Evolutionary conservation across 768 basidiomycete genomes (phyloP).

Genomic region (Tephrocybe sp.): DNA sequence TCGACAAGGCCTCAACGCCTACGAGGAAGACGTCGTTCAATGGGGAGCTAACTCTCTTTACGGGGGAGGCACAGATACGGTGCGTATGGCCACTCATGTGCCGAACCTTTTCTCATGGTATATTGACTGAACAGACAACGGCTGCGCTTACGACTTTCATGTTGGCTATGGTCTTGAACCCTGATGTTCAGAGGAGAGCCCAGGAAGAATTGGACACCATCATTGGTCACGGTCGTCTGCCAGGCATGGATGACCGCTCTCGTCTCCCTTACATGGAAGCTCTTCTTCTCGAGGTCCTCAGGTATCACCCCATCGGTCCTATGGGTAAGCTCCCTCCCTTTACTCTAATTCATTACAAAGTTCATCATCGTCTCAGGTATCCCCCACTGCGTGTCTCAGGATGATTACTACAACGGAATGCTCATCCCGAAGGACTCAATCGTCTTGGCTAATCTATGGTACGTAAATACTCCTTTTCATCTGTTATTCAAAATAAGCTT

Average conservation of each 20-base stretch:
- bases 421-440: slow-evolving; percentile 41
- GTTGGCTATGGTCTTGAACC: slow-evolving; percentile 37
- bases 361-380: slow-evolving; percentile 23
- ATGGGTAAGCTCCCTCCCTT: slow-evolving; percentile 12
- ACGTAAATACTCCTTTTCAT: not conserved
- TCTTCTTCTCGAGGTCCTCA: slow-evolving; percentile 10
- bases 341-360: not conserved
- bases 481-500: not conserved
- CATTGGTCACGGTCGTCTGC: slow-evolving; percentile 14
- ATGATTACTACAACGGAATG: slow-evolving; percentile 45
- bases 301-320: slow-evolving; percentile 18
- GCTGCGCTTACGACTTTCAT: slow-evolving; percentile 27
- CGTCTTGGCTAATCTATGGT: slow-evolving; percentile 35
- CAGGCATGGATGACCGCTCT: slow-evolving; percentile 11
- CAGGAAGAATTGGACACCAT: slow-evolving; percentile 15
- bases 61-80: slow-evolving; percentile 19
- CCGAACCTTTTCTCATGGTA: not conserved
- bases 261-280: slow-evolving; percentile 16
- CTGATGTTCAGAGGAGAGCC: slow-evolving; percentile 25
- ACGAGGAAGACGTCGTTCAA: slow-evolving; percentile 16
- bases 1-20: slow-evolving; percentile 10
- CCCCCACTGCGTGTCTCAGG: slow-evolving; percentile 31
- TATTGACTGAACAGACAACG: slow-evolving; percentile 10
- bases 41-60: slow-evolving; percentile 18
- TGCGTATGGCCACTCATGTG: not conserved